Percentiles rank a stretch among this genome's conserved stretches.
These are phyloP conservation scores for Backusella psychrophila DNA, from an alignment of 192 early-diverging fungal species.

Conservation along the genomic window DNA sequence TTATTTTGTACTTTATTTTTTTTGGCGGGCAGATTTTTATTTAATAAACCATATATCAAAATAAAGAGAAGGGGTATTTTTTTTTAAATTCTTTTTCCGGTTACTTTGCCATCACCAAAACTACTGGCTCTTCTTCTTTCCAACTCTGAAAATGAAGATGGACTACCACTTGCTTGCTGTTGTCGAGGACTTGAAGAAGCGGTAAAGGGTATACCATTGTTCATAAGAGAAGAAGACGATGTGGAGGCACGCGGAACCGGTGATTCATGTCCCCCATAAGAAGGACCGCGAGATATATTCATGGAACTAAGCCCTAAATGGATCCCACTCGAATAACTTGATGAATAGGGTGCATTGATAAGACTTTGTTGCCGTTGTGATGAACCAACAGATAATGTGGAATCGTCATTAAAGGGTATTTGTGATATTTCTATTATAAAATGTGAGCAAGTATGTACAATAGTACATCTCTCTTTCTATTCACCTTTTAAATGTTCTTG, in stretches of 20 bases:
- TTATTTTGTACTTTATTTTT: background rate
- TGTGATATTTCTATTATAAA: slow-evolving; percentile 16
- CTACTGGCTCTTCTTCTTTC: slow-evolving; percentile 15
- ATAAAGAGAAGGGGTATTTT: background rate
- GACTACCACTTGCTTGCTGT: slow-evolving; percentile 13
- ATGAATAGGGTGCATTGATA: slow-evolving; percentile 1
- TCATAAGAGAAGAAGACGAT: slow-evolving; percentile 21
- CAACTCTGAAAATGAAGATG: slow-evolving; percentile 4
- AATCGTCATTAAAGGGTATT: slow-evolving; percentile 12
- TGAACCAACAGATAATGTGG: background rate
- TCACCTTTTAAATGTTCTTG: slow-evolving; percentile 30
- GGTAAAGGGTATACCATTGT: background rate
- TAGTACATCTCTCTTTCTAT: too few species aligned
- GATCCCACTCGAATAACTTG: slow-evolving; percentile 12
- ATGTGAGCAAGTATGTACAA: too few species aligned
- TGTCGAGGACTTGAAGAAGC: slow-evolving; percentile 9
- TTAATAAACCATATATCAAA: background rate
- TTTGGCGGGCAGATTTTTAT: background rate
- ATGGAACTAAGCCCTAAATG: slow-evolving; percentile 1
- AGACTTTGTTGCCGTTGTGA: slow-evolving; percentile 3
- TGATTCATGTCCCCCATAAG: slow-evolving; percentile 8
- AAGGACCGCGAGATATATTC: slow-evolving; percentile 5
- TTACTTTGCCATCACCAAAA: slow-evolving; percentile 13
- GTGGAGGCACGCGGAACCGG: slow-evolving; percentile 21
- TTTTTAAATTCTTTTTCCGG: background rate